Evolutionary conservation across 352 stramenopile species (phyloP), one percentile per base, ranked within the genome.

Genomic region (Phytophthora pisi): DNA sequence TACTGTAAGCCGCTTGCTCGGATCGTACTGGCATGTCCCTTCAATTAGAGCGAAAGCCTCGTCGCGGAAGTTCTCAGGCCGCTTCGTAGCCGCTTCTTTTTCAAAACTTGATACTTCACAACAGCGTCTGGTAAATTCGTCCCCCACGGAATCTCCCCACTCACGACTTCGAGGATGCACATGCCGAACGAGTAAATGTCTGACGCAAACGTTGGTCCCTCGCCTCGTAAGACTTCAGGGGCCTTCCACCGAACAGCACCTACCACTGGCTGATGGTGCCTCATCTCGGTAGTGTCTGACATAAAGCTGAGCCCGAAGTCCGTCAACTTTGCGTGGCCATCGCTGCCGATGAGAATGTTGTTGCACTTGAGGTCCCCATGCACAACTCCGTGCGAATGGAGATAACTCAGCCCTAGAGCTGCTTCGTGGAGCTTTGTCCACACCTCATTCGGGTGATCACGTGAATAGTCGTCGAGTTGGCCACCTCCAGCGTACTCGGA

Each of bases 321-420:
- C 15, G 40, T 20, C 40, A 46, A 20, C 40, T 46, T 46, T n/a
- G 40, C 40, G 5, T n/a, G 16, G 20, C 38, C 2, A 31, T 62
- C 26, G 6, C 23, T 66, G 34, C 54, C 51, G 42, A 54, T 18
- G 46, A 59, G 60, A 46, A 46, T 23, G 40, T 46, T 46, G 40
- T 46, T 46, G 15, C 40, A 10, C 40, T 46, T 46, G 40, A 73
- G 55, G 60, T 68, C 66, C 9, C 20, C 30, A 16, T 95, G 86
- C 15, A 93, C 65, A 6, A 87, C 55, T 8, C n/a, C 13, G 56
- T 58, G 40, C 4, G 40, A 15, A 20, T 61, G 71, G 86, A 85
- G 26, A 91, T 67, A 93, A 43, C 56, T 18, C 0, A 96, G 57
- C 2, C 84, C 88, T 20, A 77, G 34, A 3, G 66, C 69, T 3